Evolutionary conservation across 23 red algal genomes (phyloP), one percentile per base, ranked within the genome.

Genomic region (Pyropia yezoensis): DNA sequence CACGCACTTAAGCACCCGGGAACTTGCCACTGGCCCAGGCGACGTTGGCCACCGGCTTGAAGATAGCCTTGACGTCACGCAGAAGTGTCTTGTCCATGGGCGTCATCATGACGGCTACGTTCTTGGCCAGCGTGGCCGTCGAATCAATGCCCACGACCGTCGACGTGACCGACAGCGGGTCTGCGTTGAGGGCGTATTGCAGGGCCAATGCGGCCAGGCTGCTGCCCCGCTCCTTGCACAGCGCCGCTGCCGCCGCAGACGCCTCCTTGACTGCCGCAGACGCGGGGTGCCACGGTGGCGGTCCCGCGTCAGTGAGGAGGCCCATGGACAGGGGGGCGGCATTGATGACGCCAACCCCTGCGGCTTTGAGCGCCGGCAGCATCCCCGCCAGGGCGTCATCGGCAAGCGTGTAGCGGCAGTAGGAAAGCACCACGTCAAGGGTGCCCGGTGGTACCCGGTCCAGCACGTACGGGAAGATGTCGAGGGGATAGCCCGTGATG

Each of bases 91-190:
- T 33, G 52, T 98, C 80, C 9, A 80, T 59, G 9, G 52, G n/a
- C 30, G n/a, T 29, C 33, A 49, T 69, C 51, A 88, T 39, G 22
- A 75, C 30, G 3, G 30, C 18, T 12, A 90, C 30, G 67, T 91
- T 88, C 47, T 83, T 82, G 23, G 75, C 29, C 73, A 98, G 66
- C 23, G 81, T 90, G 57, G 56, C 64, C 14, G 73, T 58, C 6
- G 73, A 76, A 53, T 98, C 94, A 64, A 98, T 98, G 47, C 94
- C 94, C 45, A 98, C 80, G 1, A 98, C 74, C 11, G 94, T 98
- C 18, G 58, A 58, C 27, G 79, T 54, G 58, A 96, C 52, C 15
- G 26, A 18, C n/a, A 27, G 19, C 7, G 50, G 24, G 20, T 69
- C 74, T 20, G 66, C 60, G 20, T 54, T 26, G 15, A 90, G 50